These are phyloP conservation scores for Aspergillus glaucus DNA, from an alignment of 2,329 filamentous ascomycete species.

Conservation along the genomic window DNA sequence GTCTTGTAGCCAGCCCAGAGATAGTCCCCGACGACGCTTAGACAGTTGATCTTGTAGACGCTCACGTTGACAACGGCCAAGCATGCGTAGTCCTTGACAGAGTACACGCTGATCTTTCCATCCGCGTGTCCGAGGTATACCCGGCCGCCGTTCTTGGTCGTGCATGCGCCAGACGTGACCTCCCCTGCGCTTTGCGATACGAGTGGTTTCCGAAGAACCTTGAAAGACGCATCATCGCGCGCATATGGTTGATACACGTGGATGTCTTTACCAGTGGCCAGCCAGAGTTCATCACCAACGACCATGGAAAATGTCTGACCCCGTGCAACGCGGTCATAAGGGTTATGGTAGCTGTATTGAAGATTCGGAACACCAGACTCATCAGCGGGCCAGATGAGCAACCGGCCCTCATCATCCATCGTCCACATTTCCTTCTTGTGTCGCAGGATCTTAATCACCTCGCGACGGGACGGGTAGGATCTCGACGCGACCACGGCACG, in stretches of 20 bases:
- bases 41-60: constrained; percentile 87
- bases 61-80: constrained; percentile 78
- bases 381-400: constrained; percentile 82
- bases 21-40: constrained; percentile 72
- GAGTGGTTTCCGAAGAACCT: constrained; percentile 66
- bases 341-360: constrained; percentile 63
- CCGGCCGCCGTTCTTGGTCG: constrained; percentile 67
- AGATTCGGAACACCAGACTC: constrained; percentile 67
- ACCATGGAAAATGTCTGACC: constrained; percentile 86
- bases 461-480: constrained; percentile 67
- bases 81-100: constrained; percentile 67
- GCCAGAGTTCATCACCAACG: constrained; percentile 78
- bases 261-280: constrained; percentile 80
- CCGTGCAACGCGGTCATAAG: constrained; percentile 64
- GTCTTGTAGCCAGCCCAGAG: constrained; percentile 95
- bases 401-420: constrained; percentile 77
- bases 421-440: constrained; percentile 91
- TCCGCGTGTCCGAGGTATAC: constrained; percentile 90
- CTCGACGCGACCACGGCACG: constrained; percentile 65
- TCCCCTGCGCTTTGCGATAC: constrained; percentile 70
- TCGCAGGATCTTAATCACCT: constrained; percentile 78
- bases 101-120: constrained; percentile 93
- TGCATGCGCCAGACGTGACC: constrained; percentile 73
- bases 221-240: constrained; percentile 64
- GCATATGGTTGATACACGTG: constrained; percentile 71